Conservation (phyloP, 2,329 filamentous ascomycete species). For the Fusarium liriodendri region DNA sequence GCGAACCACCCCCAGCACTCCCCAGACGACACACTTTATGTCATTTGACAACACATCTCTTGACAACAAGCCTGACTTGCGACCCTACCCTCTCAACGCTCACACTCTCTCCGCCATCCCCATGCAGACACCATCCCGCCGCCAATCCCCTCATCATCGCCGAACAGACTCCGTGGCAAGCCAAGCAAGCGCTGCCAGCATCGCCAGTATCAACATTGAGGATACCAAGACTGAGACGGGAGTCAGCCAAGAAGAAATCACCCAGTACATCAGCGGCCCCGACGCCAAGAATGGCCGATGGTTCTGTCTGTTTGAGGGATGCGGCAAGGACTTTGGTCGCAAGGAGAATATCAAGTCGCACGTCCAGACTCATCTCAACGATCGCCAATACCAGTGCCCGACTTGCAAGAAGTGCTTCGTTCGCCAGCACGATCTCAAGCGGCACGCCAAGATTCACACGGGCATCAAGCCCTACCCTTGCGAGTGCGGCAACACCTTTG, state of each 20-base stretch:
- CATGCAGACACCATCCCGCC: conserved; percentile 33
- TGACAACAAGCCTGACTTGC: conserved; percentile 56
- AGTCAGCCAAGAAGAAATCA: conserved; percentile 86
- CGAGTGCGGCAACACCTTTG: conserved; percentile 93
- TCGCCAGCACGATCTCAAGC: conserved; percentile 95
- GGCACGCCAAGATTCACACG: conserved; percentile 97
- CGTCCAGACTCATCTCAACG: conserved; percentile 96
- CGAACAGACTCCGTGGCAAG: conserved; percentile 71
- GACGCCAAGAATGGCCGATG: conserved; percentile 81
- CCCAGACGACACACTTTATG: conserved; percentile 57
- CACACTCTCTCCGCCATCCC: conserved; percentile 30
- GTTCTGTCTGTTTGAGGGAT: conserved; percentile 81
- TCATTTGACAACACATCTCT: conserved; percentile 48
- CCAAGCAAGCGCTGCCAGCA: conserved; percentile 68
- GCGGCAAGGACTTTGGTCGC: conserved; percentile 91
- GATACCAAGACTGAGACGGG: conserved; percentile 81
- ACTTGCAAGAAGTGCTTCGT: conserved; percentile 97
- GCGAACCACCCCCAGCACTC: conserved; percentile 63
- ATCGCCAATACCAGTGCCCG: conserved; percentile 94
- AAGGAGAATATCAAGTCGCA: conserved; percentile 99
- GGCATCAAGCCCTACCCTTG: conserved; percentile 96
- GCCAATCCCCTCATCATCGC: conserved; percentile 60
- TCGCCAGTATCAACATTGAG: conserved; percentile 72
- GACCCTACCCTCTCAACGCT: conserved; percentile 40
- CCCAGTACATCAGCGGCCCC: conserved; percentile 78